Percentiles rank a stretch among this genome's conserved stretches.
Evolutionary conservation across 345 rosid genomes (phyloP).

Genomic region (Eucalyptus marginata): DNA sequence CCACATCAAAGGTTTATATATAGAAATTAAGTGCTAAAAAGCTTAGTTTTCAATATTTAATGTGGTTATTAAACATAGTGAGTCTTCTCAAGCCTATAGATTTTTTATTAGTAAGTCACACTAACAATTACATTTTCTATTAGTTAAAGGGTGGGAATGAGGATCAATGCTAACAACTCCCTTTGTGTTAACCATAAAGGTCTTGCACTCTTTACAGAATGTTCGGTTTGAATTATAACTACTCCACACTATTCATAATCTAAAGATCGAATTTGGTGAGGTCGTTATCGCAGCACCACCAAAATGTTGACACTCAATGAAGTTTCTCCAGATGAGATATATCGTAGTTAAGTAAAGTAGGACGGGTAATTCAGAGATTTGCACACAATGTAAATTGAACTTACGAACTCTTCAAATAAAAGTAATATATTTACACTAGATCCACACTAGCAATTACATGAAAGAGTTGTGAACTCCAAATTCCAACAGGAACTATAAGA

Average conservation of each 20-base stretch:
- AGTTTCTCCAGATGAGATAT: neutral
- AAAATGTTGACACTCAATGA: neutral
- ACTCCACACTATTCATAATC: fast-evolving
- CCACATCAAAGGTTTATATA: neutral
- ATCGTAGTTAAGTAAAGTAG: neutral
- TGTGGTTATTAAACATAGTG: fast-evolving
- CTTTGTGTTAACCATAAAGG: neutral
- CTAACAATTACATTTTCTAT: neutral
- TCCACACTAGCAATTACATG: neutral
- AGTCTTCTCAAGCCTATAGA: fast-evolving
- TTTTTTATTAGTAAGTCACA: neutral
- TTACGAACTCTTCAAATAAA: neutral
- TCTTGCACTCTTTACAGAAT: fast-evolving
- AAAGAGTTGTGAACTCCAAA: neutral
- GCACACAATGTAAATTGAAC: neutral
- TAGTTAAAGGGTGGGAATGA: neutral
- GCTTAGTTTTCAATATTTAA: neutral
- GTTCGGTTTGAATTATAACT: neutral
- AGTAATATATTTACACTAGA: neutral
- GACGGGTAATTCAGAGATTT: fast-evolving
- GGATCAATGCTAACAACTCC: fast-evolving
- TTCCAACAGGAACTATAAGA: neutral
- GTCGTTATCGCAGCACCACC: fast-evolving
- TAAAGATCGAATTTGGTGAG: neutral
- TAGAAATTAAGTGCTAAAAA: neutral